Evolutionary conservation across 2,329 filamentous ascomycete genomes (phyloP).

Genomic region (Pyrenochaeta sp.): DNA sequence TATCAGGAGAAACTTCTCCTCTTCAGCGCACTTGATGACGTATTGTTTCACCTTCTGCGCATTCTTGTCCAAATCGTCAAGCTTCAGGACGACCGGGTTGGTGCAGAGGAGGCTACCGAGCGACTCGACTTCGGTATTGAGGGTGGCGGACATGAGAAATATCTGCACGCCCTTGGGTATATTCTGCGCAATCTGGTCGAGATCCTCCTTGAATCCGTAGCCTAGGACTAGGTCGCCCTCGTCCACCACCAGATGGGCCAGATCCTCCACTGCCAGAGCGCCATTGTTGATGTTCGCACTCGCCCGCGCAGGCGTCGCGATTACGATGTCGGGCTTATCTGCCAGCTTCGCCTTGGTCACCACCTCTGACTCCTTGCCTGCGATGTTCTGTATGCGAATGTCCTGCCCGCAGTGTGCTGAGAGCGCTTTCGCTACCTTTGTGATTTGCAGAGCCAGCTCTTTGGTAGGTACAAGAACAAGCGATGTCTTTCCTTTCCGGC

Average conservation of each 20-base stretch:
- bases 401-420: conserved; percentile 86
- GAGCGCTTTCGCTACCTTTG: conserved; percentile 78
- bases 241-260: conserved; percentile 86
- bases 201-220: conserved; percentile 92
- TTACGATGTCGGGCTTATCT: conserved; percentile 85
- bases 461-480: conserved; percentile 93
- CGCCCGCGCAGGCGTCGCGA: conserved; percentile 88
- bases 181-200: conserved; percentile 78
- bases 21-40: conserved; percentile 90
- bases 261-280: conserved; percentile 72
- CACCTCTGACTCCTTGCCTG: conserved; percentile 86
- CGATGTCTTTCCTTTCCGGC: conserved; percentile 77
- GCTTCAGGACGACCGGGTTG: conserved; percentile 78
- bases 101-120: conserved; percentile 86
- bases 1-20: conserved; percentile 92
- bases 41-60: conserved; percentile 84
- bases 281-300: conserved; percentile 78
- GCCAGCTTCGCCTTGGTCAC: conserved; percentile 88
- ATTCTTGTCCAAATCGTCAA: conserved; percentile 83
- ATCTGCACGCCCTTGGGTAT: conserved; percentile 89
- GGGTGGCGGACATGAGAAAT: conserved; percentile 90
- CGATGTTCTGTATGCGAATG: conserved; percentile 83
- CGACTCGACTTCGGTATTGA: conserved; percentile 86
- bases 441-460: conserved; percentile 92
- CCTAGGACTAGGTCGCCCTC: conserved; percentile 93